Percentiles rank a stretch among this genome's conserved stretches.
These are phyloP conservation scores for Acorus gramineus DNA, from an alignment of 106 monocot species.

Conservation along the genomic window DNA sequence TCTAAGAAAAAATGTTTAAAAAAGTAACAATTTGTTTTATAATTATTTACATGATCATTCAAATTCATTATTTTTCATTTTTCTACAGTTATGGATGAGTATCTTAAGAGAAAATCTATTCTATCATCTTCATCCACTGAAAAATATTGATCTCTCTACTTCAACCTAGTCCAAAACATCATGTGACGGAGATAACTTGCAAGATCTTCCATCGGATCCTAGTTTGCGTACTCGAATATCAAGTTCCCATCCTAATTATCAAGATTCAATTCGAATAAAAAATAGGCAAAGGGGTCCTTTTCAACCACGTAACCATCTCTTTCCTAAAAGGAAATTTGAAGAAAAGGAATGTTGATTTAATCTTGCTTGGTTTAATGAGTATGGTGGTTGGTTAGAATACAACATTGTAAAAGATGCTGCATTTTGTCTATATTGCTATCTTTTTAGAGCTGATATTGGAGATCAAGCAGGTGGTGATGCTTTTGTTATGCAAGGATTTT, in stretches of 20 bases:
- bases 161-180: too few relatives aligned
- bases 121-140: too few relatives aligned
- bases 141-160: too few relatives aligned
- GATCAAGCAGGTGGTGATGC: background rate
- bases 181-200: background rate
- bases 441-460: background rate
- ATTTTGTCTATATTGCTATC: background rate
- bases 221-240: background rate
- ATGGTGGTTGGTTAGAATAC: background rate
- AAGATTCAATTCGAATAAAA: background rate
- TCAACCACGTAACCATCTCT: background rate
- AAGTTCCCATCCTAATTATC: background rate
- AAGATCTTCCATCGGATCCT: background rate
- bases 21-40: too few relatives aligned
- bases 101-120: too few relatives aligned
- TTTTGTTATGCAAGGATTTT: background rate
- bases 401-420: too few relatives aligned
- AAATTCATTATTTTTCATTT: too few relatives aligned
- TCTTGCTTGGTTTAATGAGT: background rate
- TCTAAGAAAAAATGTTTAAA: too few relatives aligned
- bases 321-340: background rate
- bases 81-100: too few relatives aligned
- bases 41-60: too few relatives aligned
- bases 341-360: background rate
- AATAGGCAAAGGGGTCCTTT: background rate